These are phyloP conservation scores for Aspergillus pseudoglaucus DNA, from an alignment of 2,329 filamentous ascomycete genomes.

Conservation along the genomic window DNA sequence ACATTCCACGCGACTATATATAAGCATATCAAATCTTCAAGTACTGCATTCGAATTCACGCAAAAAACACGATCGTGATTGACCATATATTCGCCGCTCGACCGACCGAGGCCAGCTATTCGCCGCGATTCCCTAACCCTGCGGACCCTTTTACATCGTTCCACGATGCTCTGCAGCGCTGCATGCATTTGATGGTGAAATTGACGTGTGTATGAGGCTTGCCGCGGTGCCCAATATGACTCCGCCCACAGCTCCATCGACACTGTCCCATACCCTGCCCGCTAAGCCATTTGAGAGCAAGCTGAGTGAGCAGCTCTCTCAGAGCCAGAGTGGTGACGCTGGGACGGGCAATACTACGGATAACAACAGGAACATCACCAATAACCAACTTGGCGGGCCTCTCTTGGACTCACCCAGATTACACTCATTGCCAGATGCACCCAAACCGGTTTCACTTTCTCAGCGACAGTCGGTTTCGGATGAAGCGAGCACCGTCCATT, in stretches of 20 bases:
- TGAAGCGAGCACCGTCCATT: conserved; percentile 29
- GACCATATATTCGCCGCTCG: background rate
- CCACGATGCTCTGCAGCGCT: background rate
- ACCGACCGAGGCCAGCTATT: background rate
- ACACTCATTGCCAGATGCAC: conserved; percentile 61
- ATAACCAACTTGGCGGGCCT: conserved; percentile 11
- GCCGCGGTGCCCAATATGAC: conserved; percentile 13
- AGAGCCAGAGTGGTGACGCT: conserved; percentile 13
- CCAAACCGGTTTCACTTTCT: conserved; percentile 52
- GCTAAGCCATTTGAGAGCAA: conserved; percentile 27
- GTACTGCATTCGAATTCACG: too few relatives aligned
- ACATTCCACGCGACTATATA: background rate
- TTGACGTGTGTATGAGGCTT: conserved; percentile 4
- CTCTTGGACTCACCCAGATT: conserved; percentile 43
- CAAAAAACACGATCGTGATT: background rate
- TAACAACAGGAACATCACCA: conserved; percentile 10
- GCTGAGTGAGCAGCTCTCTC: conserved; percentile 31
- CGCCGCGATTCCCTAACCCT: background rate
- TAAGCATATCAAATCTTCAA: background rate
- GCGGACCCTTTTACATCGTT: background rate
- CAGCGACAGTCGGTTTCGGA: conserved; percentile 49
- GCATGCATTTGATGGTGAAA: background rate
- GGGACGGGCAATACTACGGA: conserved; percentile 6
- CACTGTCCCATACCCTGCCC: conserved; percentile 15
- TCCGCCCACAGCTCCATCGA: conserved; percentile 14